Conservation (phyloP, 2,329 filamentous ascomycete genomes). For the Claviceps humidiphila region DNA sequence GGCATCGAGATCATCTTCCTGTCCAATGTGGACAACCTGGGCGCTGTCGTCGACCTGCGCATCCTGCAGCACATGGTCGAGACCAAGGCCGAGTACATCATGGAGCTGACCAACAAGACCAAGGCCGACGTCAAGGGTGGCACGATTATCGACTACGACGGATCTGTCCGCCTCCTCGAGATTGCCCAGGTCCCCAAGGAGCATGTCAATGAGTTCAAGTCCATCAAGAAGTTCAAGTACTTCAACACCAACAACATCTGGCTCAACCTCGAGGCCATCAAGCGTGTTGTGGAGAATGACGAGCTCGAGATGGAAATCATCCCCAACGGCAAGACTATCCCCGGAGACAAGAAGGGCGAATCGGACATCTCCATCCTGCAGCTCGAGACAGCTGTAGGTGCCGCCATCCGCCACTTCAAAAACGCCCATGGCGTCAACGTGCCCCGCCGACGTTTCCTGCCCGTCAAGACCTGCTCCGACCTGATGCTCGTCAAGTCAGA, state of each 20-base stretch:
- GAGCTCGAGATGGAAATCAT: constrained; percentile 99
- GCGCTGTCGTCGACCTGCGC: constrained; percentile 91
- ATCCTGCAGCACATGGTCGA: constrained; percentile 99
- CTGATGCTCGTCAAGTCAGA: constrained; percentile 99
- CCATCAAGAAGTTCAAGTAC: constrained; percentile 99
- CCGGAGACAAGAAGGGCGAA: constrained; percentile 98
- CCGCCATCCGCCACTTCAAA: constrained; percentile 96
- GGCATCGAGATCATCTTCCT: constrained; percentile 98
- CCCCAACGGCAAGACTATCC: constrained; percentile 96
- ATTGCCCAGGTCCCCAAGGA: constrained; percentile 99
- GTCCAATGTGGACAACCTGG: constrained; percentile 97
- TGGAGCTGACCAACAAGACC: constrained; percentile 99
- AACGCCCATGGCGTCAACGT: constrained; percentile 99
- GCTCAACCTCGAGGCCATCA: constrained; percentile 95
- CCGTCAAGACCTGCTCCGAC: constrained; percentile 99
- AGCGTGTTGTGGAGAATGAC: constrained; percentile 96
- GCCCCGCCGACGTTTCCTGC: constrained; percentile 91
- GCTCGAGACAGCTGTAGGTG: constrained; percentile 96
- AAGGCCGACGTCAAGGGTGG: constrained; percentile 99
- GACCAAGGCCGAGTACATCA: constrained; percentile 95
- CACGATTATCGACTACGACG: constrained; percentile 99
- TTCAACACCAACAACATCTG: constrained; percentile 99
- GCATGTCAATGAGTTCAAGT: constrained; percentile 99
- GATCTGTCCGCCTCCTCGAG: constrained; percentile 89
- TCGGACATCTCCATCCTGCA: constrained; percentile 95